Evolutionary conservation across 2,329 filamentous ascomycete genomes (phyloP), one percentile per base, ranked within the genome.

Genomic region (Hansfordia pulvinata): DNA sequence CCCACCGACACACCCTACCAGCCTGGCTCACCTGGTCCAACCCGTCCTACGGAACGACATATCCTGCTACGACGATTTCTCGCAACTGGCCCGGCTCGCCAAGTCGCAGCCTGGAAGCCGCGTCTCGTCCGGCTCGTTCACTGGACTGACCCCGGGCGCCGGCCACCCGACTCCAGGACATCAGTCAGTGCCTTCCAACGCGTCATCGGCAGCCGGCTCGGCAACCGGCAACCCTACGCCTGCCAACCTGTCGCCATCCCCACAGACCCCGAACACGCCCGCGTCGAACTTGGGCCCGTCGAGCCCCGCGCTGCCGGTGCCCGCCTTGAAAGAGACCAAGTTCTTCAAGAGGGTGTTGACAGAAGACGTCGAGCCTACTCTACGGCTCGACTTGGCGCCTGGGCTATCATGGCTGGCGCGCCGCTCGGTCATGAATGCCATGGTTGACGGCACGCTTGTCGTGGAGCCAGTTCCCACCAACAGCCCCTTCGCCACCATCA

Each of bases 351-450:
- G 90, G 24, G 76, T 76, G 5, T 54, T 96, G 15, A 66, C 72
- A 12, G 90, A 98, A 50, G 90, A 98, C 44, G 83, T 98, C 30
- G 90, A 98, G 47, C 90, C 90, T 1, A 93, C 90, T 0, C 59
- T 98, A 8, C 76, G 90, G 21, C 68, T 98, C 4, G 90, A 98
- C 49, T 68, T 74, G 3, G 86, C 90, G 0, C 90, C 90, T 0
- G 83, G 86, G 1, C 69, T 98, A 16, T 94, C 85, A 1, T 98
- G 90, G 84, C 67, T 98, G 24, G 85, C 83, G 25, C 78, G 88
- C 23, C 76, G 90, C 30, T 81, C 78, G 5, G 85, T 96, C 5
- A 53, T 93, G 19, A 78, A 69, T 33, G 76, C 84, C 27, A 80
- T 98, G 37, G 79, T 78, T 12, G 81, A 92, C 19, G 88, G 88